Evolutionary conservation across 805 yeast species (phyloP), one percentile per base, ranked within the genome.

Genomic region (Candida palmyrensis): DNA sequence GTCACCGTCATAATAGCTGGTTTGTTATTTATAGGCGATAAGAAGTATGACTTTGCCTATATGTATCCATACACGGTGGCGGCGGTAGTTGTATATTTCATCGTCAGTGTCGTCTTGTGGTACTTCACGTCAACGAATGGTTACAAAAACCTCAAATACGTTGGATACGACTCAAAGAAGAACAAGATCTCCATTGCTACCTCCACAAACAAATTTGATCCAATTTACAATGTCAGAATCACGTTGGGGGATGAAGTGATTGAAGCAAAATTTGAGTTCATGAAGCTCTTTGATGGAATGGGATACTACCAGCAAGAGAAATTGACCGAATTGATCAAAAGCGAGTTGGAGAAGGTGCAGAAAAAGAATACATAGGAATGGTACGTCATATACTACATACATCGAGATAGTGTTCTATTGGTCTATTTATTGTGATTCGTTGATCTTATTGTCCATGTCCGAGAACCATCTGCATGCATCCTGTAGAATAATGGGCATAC

Each of bases 1-100:
- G 23, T 56, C 21, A 66, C 75, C 4, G 75, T 73, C 10, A 55
- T 55, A 4, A 47, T 66, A 18, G 70, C 78, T 6, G 79, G 64
- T 2, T 49, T 52, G 14, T 53, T 73, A 39, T 76, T 62, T 47
- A 59, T 59, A 37, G 37, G 67, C 18, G 82, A 76, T 37, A 75
- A 75, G 49, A 64, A 71, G 38, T 58, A 49, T 32, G 53, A 62
- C 18, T 75, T 75, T 49, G 50, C 55, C 12, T 68, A 73, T 24
- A 32, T 52, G 17, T 65, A 60, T 36, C 41, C 44, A 25, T 39
- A 58, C 19, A 68, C 72, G 0, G 55, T 51, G 8, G 45, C 47
- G 0, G 44, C 63, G 14, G 64, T 75, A 12, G 51, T 41, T 6
- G 42, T 52, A 3, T 76, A 73, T 43, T 61, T 61, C 23, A 22